phyloP scores from a whole-genome alignment of 176 grass and related monocot species.

The Poa annua region DNA sequence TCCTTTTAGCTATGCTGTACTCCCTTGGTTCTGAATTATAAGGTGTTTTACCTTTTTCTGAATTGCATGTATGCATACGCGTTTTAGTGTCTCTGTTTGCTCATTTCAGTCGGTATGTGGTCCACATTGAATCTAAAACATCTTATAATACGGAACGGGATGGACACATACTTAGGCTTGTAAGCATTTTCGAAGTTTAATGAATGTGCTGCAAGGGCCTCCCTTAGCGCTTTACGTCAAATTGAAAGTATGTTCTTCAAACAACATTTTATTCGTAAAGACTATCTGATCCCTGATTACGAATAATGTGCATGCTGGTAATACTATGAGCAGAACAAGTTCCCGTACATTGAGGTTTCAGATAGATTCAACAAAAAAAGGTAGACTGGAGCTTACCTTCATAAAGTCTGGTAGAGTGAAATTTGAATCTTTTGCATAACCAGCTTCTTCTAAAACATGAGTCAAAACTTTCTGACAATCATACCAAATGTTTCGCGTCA shows the following conservation, averaged over 20 bases:
- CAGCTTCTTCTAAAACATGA: conserved; percentile 81
- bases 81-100: too few relatives aligned
- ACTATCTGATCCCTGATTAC: conserved; percentile 1
- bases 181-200: neutral
- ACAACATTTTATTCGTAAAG: conserved; percentile 6
- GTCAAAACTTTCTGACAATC: conserved; percentile 69
- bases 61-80: too few relatives aligned
- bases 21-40: too few relatives aligned
- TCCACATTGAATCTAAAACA: too few relatives aligned
- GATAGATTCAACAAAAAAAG: conserved; percentile 12
- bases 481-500: neutral
- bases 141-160: too few relatives aligned
- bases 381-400: conserved; percentile 54
- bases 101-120: too few relatives aligned
- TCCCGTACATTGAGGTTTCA: neutral
- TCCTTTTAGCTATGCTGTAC: neutral
- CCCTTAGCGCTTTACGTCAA: neutral
- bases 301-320: conserved; percentile 5
- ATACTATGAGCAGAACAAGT: neutral
- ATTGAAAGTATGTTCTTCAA: neutral
- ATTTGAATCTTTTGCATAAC: conserved; percentile 65
- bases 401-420: conserved; percentile 75
- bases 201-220: neutral
- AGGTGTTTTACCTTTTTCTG: too few relatives aligned
- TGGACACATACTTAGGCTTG: neutral